These are phyloP conservation scores for Lactarius sp. DNA, from an alignment of 768 basidiomycete genomes.

Conservation along the genomic window DNA sequence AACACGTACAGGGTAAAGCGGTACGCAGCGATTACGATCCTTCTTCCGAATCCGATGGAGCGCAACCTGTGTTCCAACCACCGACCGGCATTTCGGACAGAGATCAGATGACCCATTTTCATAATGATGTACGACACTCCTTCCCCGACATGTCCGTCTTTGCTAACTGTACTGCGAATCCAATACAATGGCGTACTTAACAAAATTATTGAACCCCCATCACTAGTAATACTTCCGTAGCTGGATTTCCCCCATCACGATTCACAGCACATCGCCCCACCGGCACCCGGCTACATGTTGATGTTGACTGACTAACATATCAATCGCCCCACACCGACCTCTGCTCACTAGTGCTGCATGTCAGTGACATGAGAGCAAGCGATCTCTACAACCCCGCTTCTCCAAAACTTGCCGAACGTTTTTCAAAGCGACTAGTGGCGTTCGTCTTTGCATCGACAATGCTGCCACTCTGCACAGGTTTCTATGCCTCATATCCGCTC, in stretches of 20 bases:
- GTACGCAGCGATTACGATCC: not conserved
- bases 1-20: constrained; percentile 14
- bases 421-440: constrained; percentile 14
- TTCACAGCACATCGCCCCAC: not conserved
- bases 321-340: not conserved
- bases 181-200: not conserved
- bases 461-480: not conserved
- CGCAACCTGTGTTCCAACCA: not conserved
- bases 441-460: not conserved
- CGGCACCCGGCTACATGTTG: not conserved
- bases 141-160: not conserved
- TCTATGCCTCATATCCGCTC: constrained; percentile 3
- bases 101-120: not conserved
- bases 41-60: not conserved
- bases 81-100: not conserved
- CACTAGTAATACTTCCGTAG: not conserved
- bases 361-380: not conserved
- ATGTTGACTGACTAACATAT: not conserved
- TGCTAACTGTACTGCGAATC: not conserved
- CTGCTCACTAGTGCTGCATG: too few relatives aligned
- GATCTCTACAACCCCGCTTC: not conserved
- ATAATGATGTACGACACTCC: not conserved
- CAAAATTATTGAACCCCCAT: not conserved
- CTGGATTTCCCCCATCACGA: not conserved
- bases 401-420: not conserved